Conservation (phyloP, 768 basidiomycete species). For the Kockovaella imperatae region DNA sequence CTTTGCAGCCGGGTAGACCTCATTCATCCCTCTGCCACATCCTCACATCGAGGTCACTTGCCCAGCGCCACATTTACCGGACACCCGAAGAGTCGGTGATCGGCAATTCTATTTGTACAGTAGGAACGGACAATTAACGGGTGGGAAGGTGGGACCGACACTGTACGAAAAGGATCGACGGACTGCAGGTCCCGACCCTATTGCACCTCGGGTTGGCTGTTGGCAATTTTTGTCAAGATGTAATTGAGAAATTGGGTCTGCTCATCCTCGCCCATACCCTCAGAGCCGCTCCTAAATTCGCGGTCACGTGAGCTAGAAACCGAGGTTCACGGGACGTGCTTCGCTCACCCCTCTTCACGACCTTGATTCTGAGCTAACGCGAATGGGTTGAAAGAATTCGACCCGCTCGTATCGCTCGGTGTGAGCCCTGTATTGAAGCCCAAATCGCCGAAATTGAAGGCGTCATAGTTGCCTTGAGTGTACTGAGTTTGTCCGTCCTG, state of each 20-base stretch:
- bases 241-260: constrained; percentile 43
- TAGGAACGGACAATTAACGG: too few species aligned
- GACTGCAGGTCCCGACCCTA: too few species aligned
- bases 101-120: too few species aligned
- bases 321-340: background rate
- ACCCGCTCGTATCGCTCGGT: constrained; percentile 11
- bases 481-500: too few species aligned
- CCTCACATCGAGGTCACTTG: too few species aligned
- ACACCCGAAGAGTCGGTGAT: too few species aligned
- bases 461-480: constrained; percentile 11
- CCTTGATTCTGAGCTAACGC: constrained; percentile 38
- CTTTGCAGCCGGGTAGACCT: too few species aligned
- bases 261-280: constrained; percentile 27
- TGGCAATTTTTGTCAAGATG: constrained; percentile 42
- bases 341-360: constrained; percentile 31
- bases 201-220: constrained; percentile 32
- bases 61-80: too few species aligned
- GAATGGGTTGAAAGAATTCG: constrained; percentile 39
- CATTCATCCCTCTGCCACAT: too few species aligned
- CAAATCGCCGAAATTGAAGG: constrained; percentile 32
- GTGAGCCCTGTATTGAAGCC: constrained; percentile 23
- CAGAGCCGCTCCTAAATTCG: constrained; percentile 1
- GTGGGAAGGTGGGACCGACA: too few species aligned
- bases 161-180: too few species aligned
- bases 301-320: too few species aligned